These are phyloP conservation scores for Arthromyces matolae DNA, from an alignment of 768 basidiomycete species.

Conservation along the genomic window DNA sequence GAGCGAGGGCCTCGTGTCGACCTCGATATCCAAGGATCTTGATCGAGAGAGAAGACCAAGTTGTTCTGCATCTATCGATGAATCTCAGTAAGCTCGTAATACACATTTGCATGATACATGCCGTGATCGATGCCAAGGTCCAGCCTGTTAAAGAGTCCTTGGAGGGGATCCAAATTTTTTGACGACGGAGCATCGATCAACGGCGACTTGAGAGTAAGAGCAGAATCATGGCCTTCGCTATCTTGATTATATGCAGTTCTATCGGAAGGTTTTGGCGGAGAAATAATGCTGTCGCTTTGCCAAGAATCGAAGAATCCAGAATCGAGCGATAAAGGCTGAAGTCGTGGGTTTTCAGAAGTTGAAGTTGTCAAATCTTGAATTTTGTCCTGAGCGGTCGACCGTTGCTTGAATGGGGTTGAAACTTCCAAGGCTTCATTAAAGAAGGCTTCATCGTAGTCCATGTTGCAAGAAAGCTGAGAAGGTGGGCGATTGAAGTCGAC, in stretches of 20 bases:
- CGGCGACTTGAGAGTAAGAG: no score
- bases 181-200: no score
- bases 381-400: conserved; percentile 21
- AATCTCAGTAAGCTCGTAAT: neutral
- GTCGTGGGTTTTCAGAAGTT: no score
- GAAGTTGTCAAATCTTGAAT: no score
- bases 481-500: conserved; percentile 41
- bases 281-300: conserved; percentile 42
- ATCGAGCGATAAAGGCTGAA: conserved; percentile 6
- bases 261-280: conserved; percentile 31
- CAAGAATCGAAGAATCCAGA: conserved; percentile 24
- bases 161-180: conserved; percentile 6
- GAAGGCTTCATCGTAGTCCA: conserved; percentile 18
- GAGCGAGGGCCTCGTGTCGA: conserved; percentile 5
- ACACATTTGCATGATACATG: neutral
- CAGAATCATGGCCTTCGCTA: conserved; percentile 1
- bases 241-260: conserved; percentile 13
- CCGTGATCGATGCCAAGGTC: conserved; percentile 12
- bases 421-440: conserved; percentile 21
- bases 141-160: conserved; percentile 18
- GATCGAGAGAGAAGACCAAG: conserved; percentile 6
- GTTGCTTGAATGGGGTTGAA: conserved; percentile 27
- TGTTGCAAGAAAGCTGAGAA: conserved; percentile 30
- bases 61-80: conserved; percentile 2
- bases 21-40: conserved; percentile 14